Evolutionary conservation across 345 rosid species (phyloP).

Genomic region (Jatropha curcas): DNA sequence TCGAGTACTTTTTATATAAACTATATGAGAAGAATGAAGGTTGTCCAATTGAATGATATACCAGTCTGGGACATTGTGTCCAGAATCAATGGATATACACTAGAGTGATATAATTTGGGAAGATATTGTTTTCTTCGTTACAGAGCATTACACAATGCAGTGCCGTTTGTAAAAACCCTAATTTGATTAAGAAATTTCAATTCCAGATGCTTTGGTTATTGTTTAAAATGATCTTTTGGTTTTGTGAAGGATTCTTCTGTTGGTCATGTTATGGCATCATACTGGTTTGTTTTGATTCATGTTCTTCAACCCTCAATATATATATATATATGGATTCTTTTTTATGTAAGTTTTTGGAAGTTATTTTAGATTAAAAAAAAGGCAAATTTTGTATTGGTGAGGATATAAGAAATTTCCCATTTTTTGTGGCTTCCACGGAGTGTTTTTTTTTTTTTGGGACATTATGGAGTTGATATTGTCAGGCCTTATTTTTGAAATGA

Average conservation of each 20-base stretch:
- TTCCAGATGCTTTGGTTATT: not conserved
- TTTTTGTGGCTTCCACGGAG: too few species aligned
- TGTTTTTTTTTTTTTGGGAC: too few species aligned
- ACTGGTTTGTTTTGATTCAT: too few species aligned
- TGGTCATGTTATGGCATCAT: not conserved
- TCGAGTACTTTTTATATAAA: not conserved
- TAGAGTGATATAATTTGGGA: not conserved
- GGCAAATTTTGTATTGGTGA: too few species aligned
- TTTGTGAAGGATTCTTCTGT: not conserved
- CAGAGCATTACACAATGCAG: not conserved
- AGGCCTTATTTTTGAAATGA: too few species aligned
- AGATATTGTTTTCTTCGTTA: not conserved
- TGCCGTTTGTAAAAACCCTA: constrained; percentile 7
- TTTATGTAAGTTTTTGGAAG: too few species aligned
- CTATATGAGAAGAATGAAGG: constrained; percentile 3
- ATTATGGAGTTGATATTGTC: too few species aligned
- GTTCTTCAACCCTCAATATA: too few species aligned
- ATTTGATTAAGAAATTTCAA: not conserved
- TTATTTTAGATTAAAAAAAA: too few species aligned
- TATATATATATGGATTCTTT: too few species aligned
- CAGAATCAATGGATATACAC: not conserved
- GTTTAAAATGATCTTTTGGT: too few species aligned
- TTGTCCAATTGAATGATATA: not conserved
- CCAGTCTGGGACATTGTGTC: not conserved
- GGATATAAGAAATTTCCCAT: too few species aligned